phyloP scores from a whole-genome alignment of 2,329 filamentous ascomycete species.

The Pseudocercospora ulei region DNA sequence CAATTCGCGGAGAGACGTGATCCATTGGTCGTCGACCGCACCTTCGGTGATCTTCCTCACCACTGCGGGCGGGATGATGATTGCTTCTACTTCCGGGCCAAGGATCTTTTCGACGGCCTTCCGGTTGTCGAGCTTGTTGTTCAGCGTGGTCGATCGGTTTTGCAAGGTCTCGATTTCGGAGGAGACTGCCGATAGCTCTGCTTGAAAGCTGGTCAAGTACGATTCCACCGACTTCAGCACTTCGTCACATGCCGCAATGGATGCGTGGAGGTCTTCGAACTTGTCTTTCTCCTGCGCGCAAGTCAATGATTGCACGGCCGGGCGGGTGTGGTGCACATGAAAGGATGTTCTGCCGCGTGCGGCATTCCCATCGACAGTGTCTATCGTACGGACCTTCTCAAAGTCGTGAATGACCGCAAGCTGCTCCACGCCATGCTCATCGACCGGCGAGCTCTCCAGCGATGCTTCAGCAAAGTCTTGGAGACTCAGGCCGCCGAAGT shows the following conservation, averaged over 20 bases:
- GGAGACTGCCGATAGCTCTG: slow-evolving; percentile 83
- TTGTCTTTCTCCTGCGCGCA: slow-evolving; percentile 56
- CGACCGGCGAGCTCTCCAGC: slow-evolving; percentile 25
- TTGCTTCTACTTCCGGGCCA: slow-evolving; percentile 80
- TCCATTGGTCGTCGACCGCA: slow-evolving; percentile 79
- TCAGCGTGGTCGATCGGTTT: slow-evolving; percentile 71
- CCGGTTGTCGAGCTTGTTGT: slow-evolving; percentile 75
- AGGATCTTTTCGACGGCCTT: slow-evolving; percentile 80
- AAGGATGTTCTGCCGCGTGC: too few relatives aligned
- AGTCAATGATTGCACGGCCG: too few relatives aligned
- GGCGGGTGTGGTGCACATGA: too few relatives aligned
- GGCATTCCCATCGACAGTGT: slow-evolving; percentile 2
- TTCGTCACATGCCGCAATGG: slow-evolving; percentile 82
- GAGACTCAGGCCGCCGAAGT: slow-evolving; percentile 70
- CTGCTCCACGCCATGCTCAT: slow-evolving; percentile 18
- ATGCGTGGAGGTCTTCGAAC: slow-evolving; percentile 82
- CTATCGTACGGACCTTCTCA: slow-evolving; percentile 42
- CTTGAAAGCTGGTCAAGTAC: slow-evolving; percentile 85
- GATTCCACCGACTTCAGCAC: slow-evolving; percentile 86
- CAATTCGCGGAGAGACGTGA: slow-evolving; percentile 70
- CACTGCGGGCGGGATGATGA: slow-evolving; percentile 74
- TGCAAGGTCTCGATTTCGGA: slow-evolving; percentile 92
- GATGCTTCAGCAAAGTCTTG: slow-evolving; percentile 53
- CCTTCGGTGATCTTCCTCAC: slow-evolving; percentile 82
- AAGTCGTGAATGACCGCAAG: slow-evolving; percentile 42